A percentile compares a stretch with the other conserved stretches of the same genome.
Evolutionary conservation across 257 asterid genomes (phyloP).

Genomic region (Solanum chilense): DNA sequence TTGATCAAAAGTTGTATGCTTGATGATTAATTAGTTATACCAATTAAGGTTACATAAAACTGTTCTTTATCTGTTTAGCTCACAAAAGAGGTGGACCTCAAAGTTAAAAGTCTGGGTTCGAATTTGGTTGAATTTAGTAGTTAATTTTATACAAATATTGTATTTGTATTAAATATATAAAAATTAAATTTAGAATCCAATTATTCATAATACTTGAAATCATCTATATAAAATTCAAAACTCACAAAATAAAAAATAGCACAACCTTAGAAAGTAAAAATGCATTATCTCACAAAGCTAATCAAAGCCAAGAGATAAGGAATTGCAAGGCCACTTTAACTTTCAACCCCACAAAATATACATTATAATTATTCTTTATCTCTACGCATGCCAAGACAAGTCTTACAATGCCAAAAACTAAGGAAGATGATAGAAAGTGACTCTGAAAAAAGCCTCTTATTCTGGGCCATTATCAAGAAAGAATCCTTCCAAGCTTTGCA

Average conservation of each 20-base stretch:
- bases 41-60: not conserved
- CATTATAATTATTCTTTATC: slow-evolving; percentile 17
- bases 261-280: not conserved
- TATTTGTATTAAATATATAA: too few species aligned
- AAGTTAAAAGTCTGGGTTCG: not conserved
- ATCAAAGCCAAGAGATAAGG: slow-evolving; percentile 13
- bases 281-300: slow-evolving; percentile 7
- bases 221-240: not conserved
- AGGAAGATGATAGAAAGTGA: slow-evolving; percentile 14
- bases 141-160: not conserved
- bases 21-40: not conserved
- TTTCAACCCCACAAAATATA: slow-evolving; percentile 8
- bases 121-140: too few species aligned
- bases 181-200: too few species aligned
- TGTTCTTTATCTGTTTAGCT: not conserved
- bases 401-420: slow-evolving; percentile 11
- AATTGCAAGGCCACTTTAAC: slow-evolving; percentile 14
- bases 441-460: slow-evolving; percentile 2
- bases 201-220: too few species aligned
- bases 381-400: slow-evolving; percentile 15
- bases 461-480: slow-evolving; percentile 16
- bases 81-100: not conserved
- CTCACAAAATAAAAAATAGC: too few species aligned
- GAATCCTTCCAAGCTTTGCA: slow-evolving; percentile 24
- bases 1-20: not conserved